Base-by-base conservation (phyloP, 1,139 yeast genomes). In the Hyphopichia fennica region DNA sequence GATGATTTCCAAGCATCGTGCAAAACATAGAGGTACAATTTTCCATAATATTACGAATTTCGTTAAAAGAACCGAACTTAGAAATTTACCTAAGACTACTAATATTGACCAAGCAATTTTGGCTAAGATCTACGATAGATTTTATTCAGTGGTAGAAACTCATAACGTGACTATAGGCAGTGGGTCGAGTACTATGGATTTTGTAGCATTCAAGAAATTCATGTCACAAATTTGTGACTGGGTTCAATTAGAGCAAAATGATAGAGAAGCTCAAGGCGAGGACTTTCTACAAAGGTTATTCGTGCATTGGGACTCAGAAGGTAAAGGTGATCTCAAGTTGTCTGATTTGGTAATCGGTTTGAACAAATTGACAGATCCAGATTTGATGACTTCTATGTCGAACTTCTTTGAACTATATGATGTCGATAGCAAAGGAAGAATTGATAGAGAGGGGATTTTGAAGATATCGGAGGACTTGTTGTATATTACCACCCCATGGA, bases 21-120 rank as follows among this genome's bases (percentile, higher is more conserved):
- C 77, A 34, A 85, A 79, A 56, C 84, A 82, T 59, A 84, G 91
- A 61, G 83, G 84, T 53, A 79, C 83, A 31, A 91, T 93, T 40
- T 81, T 87, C 56, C 87, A 80, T 52, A 91, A 93, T 46, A 89
- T 93, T 48, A 95, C 95, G 50, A 74, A 84, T 0, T 93, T 93
- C 67, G 96, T 95, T 34, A 93, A 93, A 61, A 76, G 96, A 45
- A 89, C 98, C 0, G 97, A 93, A 60, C 62, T 93, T 32, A 76
- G 99, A 50, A 90, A 88, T 59, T 69, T 93, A 45, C 91, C 95
- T 20, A 84, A 84, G 54, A 79, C 89, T 0, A 73, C 72, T 18
- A 79, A 87, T 54, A 67, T 93, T 37, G 62, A 75, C 3, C 70
- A 66, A 32, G 81, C 74, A 1, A 80, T 87, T 31, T 54, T 89